A percentile compares a stretch with the other conserved stretches of the same genome.
Evolutionary conservation across 1,139 yeast species (phyloP).

Genomic region (Scheffersomyces quercinus): DNA sequence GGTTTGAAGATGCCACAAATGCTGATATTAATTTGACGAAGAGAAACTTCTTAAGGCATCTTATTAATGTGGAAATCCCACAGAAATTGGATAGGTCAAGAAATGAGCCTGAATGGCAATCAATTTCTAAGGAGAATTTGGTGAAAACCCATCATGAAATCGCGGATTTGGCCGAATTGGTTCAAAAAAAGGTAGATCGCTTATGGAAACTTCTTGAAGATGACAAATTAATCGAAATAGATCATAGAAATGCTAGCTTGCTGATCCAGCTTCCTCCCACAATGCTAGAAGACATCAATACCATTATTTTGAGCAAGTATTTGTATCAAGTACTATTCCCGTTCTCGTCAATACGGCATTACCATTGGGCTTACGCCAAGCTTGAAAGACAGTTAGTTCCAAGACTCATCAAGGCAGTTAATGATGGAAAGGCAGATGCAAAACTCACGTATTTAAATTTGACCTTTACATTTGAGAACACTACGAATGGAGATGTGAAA

Average conservation of each 20-base stretch:
- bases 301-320: conserved; percentile 29
- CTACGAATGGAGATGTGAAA: conserved; percentile 4
- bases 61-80: conserved; percentile 32
- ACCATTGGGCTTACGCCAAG: conserved; percentile 49
- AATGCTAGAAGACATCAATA: conserved; percentile 12
- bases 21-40: conserved; percentile 51
- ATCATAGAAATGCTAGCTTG: conserved; percentile 9
- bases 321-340: conserved; percentile 33
- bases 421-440: conserved; percentile 4
- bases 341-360: conserved; percentile 42
- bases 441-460: conserved; percentile 20
- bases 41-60: conserved; percentile 50
- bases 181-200: neutral
- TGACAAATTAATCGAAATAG: neutral
- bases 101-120: conserved; percentile 11
- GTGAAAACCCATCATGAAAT: conserved; percentile 15
- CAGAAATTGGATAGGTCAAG: conserved; percentile 1
- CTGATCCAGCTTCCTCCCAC: conserved; percentile 4
- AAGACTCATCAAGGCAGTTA: conserved; percentile 9
- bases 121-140: conserved; percentile 15
- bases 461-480: conserved; percentile 15
- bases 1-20: conserved; percentile 77
- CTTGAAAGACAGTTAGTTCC: conserved; percentile 37
- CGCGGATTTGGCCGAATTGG: neutral
- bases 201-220: neutral